These are phyloP conservation scores for Harrya chromipes DNA, from an alignment of 768 basidiomycete species.

Conservation along the genomic window DNA sequence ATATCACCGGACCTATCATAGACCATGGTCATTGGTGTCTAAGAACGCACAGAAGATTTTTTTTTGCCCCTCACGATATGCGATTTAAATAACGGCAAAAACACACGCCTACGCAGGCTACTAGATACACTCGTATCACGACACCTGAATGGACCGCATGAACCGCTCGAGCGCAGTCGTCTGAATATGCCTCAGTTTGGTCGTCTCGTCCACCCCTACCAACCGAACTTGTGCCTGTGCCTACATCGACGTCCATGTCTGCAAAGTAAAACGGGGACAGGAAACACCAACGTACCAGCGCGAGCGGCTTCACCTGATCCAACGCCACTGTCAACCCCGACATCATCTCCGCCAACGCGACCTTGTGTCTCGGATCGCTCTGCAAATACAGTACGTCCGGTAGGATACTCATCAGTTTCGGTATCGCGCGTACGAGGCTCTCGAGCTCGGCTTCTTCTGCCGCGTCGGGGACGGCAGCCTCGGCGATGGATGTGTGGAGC, in stretches of 20 bases:
- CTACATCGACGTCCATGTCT: conserved; percentile 12
- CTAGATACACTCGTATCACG: conserved; percentile 16
- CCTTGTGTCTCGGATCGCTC: conserved; percentile 60
- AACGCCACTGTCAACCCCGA: conserved; percentile 55
- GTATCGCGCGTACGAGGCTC: conserved; percentile 54
- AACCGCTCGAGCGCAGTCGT: conserved; percentile 64
- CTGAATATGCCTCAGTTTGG: conserved; percentile 60
- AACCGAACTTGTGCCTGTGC: conserved; percentile 44
- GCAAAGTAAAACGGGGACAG: conserved; percentile 1
- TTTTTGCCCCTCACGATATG: conserved; percentile 8
- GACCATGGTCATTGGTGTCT: no score
- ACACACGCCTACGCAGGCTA: conserved; percentile 6
- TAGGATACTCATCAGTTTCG: conserved; percentile 62
- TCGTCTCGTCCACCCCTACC: conserved; percentile 50
- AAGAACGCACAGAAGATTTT: background rate
- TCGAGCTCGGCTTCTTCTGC: conserved; percentile 54
- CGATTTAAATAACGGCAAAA: conserved; percentile 20
- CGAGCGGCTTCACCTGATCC: conserved; percentile 57
- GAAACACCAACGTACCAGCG: conserved; percentile 47
- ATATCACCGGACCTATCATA: no score
- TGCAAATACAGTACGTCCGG: conserved; percentile 64
- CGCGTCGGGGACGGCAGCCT: conserved; percentile 44
- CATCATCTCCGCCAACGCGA: conserved; percentile 73
- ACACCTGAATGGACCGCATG: conserved; percentile 49
- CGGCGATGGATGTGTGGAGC: conserved; percentile 43